A percentile compares a stretch with the other conserved stretches of the same genome.
These are phyloP conservation scores for Pythium aquatile DNA, from an alignment of 352 stramenopile genomes.

Conservation along the genomic window DNA sequence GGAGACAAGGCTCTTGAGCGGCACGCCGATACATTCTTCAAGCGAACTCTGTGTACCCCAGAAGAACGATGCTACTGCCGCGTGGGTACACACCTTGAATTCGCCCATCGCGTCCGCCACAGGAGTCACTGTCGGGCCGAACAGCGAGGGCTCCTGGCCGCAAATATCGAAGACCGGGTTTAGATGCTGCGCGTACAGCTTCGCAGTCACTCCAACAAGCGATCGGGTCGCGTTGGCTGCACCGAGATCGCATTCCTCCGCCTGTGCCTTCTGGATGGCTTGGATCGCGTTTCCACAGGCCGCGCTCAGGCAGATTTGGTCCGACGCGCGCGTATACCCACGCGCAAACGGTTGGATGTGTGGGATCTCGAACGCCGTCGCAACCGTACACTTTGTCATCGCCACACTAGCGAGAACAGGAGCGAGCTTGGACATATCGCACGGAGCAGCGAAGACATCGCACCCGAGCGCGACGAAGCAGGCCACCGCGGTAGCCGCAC, in stretches of 20 bases:
- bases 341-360: not conserved
- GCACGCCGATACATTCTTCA: conserved; percentile 1
- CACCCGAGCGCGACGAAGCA: no score
- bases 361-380: conserved; percentile 5
- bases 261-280: conserved; percentile 1
- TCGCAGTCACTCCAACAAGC: not conserved
- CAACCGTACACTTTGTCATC: conserved; percentile 5
- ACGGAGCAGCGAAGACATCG: not conserved
- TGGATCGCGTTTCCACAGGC: conserved; percentile 4
- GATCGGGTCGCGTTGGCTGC: not conserved
- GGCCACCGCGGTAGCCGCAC: no score
- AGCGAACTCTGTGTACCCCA: conserved; percentile 1
- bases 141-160: not conserved
- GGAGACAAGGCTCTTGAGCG: not conserved
- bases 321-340: not conserved
- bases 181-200: conserved; percentile 4
- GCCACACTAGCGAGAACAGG: not conserved
- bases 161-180: not conserved
- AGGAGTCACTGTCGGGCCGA: not conserved
- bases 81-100: not conserved
- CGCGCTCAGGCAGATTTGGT: not conserved
- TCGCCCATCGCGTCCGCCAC: conserved; percentile 1
- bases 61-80: conserved; percentile 1
- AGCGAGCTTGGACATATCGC: conserved; percentile 12
- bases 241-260: conserved; percentile 6